These are phyloP conservation scores for Setaria viridis DNA, from an alignment of 202 grass and related monocot species.

Conservation along the genomic window DNA sequence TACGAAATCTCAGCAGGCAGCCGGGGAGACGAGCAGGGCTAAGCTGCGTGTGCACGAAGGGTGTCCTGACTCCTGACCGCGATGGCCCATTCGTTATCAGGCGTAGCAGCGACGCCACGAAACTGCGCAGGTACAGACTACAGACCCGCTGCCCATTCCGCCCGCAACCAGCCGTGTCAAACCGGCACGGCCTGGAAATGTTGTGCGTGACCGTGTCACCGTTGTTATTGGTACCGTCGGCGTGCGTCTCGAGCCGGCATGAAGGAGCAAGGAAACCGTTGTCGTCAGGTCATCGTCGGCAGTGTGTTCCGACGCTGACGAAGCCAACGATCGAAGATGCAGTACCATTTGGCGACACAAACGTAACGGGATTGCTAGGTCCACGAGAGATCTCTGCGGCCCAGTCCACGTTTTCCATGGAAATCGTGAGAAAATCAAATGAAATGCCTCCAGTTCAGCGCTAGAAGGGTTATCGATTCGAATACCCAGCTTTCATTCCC, in stretches of 20 bases:
- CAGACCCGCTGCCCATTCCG: not conserved
- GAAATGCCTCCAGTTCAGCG: not conserved
- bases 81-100: not conserved
- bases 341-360: slow-evolving; percentile 11
- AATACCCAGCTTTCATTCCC: not conserved
- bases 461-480: not conserved
- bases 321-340: not conserved
- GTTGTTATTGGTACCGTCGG: not conserved
- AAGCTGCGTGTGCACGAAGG: not conserved
- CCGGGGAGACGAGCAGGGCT: not conserved
- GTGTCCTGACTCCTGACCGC: not conserved
- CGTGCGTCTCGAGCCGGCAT: not conserved
- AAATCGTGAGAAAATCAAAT: not conserved
- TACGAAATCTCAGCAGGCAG: not conserved
- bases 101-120: slow-evolving; percentile 32
- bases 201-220: not conserved
- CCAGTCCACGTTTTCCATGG: not conserved
- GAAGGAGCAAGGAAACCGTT: not conserved
- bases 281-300: not conserved
- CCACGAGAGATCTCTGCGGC: not conserved
- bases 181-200: not conserved
- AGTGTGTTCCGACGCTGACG: not conserved
- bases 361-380: not conserved
- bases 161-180: not conserved
- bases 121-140: not conserved